Conservation (phyloP, 495 filamentous ascomycete species). For the Chaetomidium leptoderma region DNA sequence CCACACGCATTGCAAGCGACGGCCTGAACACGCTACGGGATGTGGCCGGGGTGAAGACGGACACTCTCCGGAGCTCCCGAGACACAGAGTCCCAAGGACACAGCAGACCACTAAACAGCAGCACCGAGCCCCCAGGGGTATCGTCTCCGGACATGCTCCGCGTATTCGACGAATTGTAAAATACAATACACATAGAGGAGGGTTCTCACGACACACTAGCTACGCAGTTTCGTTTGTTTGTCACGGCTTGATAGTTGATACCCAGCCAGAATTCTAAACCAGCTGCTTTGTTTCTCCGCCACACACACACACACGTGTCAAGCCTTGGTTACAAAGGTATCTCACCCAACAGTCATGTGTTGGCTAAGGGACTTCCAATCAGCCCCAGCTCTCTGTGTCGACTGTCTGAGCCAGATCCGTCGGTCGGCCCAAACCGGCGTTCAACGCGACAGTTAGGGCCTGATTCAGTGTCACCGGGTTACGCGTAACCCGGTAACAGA, state of each 20-base stretch:
- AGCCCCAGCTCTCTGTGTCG: no score
- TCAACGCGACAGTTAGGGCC: no score
- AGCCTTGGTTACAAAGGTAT: no score
- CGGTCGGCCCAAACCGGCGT: no score
- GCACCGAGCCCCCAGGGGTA: neutral
- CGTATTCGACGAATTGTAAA: slow-evolving; percentile 43
- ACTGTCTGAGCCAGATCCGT: no score
- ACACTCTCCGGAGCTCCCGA: slow-evolving; percentile 5
- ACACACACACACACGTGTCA: no score
- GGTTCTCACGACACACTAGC: neutral
- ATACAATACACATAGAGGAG: neutral
- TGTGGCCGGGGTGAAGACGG: neutral
- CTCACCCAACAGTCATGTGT: neutral
- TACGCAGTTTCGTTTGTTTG: neutral
- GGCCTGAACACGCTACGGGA: slow-evolving; percentile 14
- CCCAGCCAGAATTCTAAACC: neutral
- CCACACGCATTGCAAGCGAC: slow-evolving; percentile 17
- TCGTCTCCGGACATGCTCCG: slow-evolving; percentile 31
- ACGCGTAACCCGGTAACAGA: no score
- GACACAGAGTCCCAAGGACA: neutral
- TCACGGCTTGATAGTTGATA: neutral
- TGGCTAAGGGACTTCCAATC: no score
- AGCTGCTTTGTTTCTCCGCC: neutral
- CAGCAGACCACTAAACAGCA: neutral
- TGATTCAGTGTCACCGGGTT: no score